Base-by-base conservation (phyloP, 139 green algal genomes). In the Chlorella sp. region DNA sequence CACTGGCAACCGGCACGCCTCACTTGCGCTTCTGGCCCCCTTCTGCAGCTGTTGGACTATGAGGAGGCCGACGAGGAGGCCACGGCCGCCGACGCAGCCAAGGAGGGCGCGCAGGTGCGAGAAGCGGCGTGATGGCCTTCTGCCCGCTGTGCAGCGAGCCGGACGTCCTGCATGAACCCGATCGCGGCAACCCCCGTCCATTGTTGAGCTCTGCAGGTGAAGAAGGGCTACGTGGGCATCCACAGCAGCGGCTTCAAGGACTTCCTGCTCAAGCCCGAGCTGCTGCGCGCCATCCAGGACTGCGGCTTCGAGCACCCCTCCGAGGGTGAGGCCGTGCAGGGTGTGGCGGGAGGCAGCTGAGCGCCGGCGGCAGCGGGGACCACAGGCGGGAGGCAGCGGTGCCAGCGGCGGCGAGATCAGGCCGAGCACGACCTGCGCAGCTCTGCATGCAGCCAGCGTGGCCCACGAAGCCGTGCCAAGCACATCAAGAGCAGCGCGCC, bases 231-330 rank as follows among this genome's bases (percentile, higher is more conserved):
- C 91, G 97, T 99, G 18, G 97, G 97, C 80, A 99, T 99, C 86
- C 97, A 99, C 92, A 97, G 96, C 37, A 97, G 96, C 7, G 98
- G 98, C 60, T 99, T 99, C 95, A 98, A 99, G 81, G 98, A 99
- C 87, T 98, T 99, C 86, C 94, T 99, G 75, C 93, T 99, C 18
- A 98, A 99, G 92, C 95, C 97, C 2, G 97, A 99, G 93, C 93
- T 99, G 75, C 91, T 99, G 75, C 93, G 97, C 48, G 97, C 98
- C 37, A 99, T 99, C 88, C 94, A 97, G 39, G 97, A 99, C 91
- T 99, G 97, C 91, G 98, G 98, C 39, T 99, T 99, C 88, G 98
- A 99, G 93, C 98, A 99, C 93, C 98, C 98, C 2, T 99, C 96
- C n/a, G 98, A 99, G 94, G 98, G 98, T 99, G 84, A 68, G 93